Evolutionary conservation across 257 asterid species (phyloP).

Genomic region (Nicotiana sylvestris): DNA sequence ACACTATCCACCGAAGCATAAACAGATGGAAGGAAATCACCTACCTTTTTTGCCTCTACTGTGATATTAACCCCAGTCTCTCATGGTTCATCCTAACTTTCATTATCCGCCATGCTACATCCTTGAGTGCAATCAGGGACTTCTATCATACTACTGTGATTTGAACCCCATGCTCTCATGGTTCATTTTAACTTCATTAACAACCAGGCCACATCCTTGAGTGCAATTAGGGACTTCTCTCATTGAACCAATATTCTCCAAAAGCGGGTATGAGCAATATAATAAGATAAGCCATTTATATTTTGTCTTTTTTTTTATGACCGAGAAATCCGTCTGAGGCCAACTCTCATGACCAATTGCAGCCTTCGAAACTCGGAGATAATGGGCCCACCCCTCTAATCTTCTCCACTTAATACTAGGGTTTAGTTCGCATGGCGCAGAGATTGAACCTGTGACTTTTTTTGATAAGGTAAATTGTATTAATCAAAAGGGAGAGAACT

Average conservation of each 20-base stretch:
- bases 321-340: too few species aligned
- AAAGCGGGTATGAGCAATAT: not conserved
- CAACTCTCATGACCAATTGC: too few species aligned
- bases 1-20: not conserved
- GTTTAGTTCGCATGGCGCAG: too few species aligned
- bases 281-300: not conserved
- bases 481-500: too few species aligned
- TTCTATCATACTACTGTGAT: not conserved
- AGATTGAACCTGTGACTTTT: too few species aligned
- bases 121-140: not conserved
- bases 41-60: not conserved
- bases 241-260: not conserved
- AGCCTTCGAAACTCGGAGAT: too few species aligned
- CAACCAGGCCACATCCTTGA: not conserved
- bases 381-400: too few species aligned
- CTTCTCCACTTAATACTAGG: too few species aligned
- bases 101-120: not conserved
- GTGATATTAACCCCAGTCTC: not conserved
- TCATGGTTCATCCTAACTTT: conserved; percentile 1
- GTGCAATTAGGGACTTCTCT: not conserved
- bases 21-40: not conserved
- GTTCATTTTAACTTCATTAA: conserved; percentile 1
- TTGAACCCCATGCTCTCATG: not conserved
- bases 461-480: too few species aligned
- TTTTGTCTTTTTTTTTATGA: not conserved